These are phyloP conservation scores for Forsythia viridissima DNA, from an alignment of 257 asterid genomes.

Conservation along the genomic window DNA sequence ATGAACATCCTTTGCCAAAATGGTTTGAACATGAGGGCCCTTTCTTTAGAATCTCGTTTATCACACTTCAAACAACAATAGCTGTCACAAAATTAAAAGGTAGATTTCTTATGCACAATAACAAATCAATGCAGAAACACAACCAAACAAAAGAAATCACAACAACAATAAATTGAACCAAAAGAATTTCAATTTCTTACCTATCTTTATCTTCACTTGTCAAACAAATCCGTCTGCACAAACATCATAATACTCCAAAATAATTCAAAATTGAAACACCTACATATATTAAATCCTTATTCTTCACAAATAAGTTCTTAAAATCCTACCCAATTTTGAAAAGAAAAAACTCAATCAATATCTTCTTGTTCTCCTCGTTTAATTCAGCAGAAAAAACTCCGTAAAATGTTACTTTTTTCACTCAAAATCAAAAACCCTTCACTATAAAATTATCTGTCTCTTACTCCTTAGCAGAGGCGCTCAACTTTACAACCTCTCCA, in stretches of 20 bases:
- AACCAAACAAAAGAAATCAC: no score
- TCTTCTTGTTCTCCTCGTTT: not conserved
- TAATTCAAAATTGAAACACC: conserved; percentile 11
- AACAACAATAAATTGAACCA: conserved; percentile 14
- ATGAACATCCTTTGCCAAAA: conserved; percentile 57
- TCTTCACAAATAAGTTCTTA: no score
- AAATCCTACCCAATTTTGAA: no score
- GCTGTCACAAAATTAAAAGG: conserved; percentile 30
- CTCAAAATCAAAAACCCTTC: conserved; percentile 28
- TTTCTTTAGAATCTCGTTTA: conserved; percentile 11
- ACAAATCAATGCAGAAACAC: not conserved
- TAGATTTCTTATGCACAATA: conserved; percentile 3
- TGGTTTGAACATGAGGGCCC: conserved; percentile 78
- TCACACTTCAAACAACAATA: conserved; percentile 24
- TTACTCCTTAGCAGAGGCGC: conserved; percentile 7
- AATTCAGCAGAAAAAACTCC: conserved; percentile 2
- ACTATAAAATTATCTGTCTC: conserved; percentile 20
- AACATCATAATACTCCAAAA: conserved; percentile 15
- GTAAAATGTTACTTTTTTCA: conserved; percentile 17
- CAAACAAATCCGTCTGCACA: conserved; percentile 35
- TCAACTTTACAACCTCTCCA: conserved; percentile 14
- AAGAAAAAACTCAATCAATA: not conserved
- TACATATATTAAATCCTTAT: not conserved
- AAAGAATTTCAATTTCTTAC: conserved; percentile 22
- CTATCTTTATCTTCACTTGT: conserved; percentile 32